Evolutionary conservation across 768 basidiomycete genomes (phyloP).

Genomic region (Mrakia frigida): DNA sequence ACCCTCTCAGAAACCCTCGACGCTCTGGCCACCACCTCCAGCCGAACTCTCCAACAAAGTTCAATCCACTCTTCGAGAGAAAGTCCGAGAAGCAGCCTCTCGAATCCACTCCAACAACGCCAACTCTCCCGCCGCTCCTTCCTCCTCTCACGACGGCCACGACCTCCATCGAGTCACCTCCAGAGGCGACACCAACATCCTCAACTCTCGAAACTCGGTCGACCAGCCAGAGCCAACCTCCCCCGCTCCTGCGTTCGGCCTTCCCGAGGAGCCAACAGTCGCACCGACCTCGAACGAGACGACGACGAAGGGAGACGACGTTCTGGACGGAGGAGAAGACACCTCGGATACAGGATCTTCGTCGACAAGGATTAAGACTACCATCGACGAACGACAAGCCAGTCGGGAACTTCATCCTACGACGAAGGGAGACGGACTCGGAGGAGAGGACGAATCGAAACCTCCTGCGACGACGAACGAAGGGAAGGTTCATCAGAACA

Average conservation of each 20-base stretch:
- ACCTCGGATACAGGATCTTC: background rate
- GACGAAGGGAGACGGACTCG: background rate
- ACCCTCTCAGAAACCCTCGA: slow-evolving; percentile 22
- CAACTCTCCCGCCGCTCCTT: background rate
- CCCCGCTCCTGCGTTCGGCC: background rate
- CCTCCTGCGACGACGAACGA: slow-evolving; percentile 24
- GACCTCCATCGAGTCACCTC: background rate
- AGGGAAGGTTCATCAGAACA: slow-evolving; percentile 17
- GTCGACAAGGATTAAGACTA: background rate
- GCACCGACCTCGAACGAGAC: background rate
- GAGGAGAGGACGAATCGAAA: background rate
- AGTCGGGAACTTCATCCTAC: slow-evolving; percentile 7
- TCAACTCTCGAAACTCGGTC: background rate
- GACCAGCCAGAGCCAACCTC: background rate
- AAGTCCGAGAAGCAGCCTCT: slow-evolving; percentile 13
- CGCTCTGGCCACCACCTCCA: slow-evolving; percentile 32
- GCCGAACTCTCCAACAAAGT: slow-evolving; percentile 26
- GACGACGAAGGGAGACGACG: slow-evolving; percentile 19
- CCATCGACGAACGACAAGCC: background rate
- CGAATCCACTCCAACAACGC: background rate
- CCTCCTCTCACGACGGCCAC: background rate
- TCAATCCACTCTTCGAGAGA: slow-evolving; percentile 10
- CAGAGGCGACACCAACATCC: slow-evolving; percentile 1
- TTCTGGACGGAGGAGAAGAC: background rate
- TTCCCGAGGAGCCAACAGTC: background rate